A percentile compares a stretch with the other conserved stretches of the same genome.
Conservation (phyloP, 192 early-diverging fungal species). For the Coemansia sp. region DNA sequence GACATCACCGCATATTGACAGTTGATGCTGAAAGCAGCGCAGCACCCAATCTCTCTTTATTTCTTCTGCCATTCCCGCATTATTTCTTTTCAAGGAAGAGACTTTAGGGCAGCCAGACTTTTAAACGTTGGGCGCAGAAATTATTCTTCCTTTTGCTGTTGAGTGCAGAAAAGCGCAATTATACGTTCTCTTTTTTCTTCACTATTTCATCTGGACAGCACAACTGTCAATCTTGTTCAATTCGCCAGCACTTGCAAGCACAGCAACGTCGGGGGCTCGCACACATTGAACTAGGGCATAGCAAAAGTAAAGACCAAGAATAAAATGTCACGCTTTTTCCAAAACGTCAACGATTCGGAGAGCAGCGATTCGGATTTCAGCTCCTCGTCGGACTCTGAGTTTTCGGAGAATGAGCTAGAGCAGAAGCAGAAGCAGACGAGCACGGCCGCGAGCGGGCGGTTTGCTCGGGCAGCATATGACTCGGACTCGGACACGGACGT, state of each 20-base stretch:
- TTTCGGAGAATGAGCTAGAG: slow-evolving; percentile 58
- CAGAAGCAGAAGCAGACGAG: slow-evolving; percentile 44
- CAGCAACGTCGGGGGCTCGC: background rate
- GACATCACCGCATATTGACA: background rate
- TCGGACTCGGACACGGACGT: slow-evolving; percentile 71
- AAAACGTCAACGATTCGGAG: slow-evolving; percentile 58
- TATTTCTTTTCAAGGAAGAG: slow-evolving; percentile 2
- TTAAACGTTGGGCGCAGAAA: slow-evolving; percentile 3
- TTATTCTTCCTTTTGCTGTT: slow-evolving; percentile 1
- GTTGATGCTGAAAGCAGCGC: background rate
- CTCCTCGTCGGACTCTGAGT: slow-evolving; percentile 60
- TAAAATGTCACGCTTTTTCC: slow-evolving; percentile 88
- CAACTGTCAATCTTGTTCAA: background rate
- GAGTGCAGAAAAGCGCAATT: slow-evolving; percentile 3
- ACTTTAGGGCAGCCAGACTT: slow-evolving; percentile 3
- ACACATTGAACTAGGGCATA: background rate
- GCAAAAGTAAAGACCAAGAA: background rate
- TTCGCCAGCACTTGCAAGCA: background rate
- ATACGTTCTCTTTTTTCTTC: background rate
- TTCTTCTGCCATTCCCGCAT: slow-evolving; percentile 1
- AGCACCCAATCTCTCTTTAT: slow-evolving; percentile 5
- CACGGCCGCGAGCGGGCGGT: slow-evolving; percentile 17
- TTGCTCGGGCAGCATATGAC: slow-evolving; percentile 50
- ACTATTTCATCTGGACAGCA: slow-evolving; percentile 1
- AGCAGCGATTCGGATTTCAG: slow-evolving; percentile 70